Conservation (phyloP, 2,329 filamentous ascomycete species). For the Scedosporium aurantiacum region DNA sequence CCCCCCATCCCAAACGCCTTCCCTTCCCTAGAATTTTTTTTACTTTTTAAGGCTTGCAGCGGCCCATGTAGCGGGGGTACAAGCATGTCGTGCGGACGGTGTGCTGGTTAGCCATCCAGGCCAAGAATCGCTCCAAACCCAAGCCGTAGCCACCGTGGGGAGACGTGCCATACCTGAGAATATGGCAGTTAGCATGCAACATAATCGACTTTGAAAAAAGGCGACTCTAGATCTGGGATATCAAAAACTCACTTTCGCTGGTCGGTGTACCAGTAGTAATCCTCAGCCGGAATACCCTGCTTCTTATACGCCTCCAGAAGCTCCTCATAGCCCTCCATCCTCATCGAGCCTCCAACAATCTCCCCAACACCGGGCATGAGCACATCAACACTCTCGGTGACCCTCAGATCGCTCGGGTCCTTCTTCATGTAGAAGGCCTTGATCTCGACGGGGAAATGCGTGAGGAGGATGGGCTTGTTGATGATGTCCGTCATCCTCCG, state of each 20-base stretch:
- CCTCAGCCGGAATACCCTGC: slow-evolving; percentile 71
- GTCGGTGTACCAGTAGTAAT: slow-evolving; percentile 98
- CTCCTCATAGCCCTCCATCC: slow-evolving; percentile 85
- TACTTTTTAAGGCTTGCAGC: slow-evolving; percentile 59
- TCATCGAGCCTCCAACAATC: slow-evolving; percentile 94
- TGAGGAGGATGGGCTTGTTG: slow-evolving; percentile 89
- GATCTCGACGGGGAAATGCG: slow-evolving; percentile 93
- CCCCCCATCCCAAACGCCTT: not conserved
- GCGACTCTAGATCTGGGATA: slow-evolving; percentile 2
- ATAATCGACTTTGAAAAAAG: too few species aligned
- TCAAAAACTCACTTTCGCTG: slow-evolving; percentile 67
- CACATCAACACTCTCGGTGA: slow-evolving; percentile 85
- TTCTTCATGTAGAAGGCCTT: slow-evolving; percentile 99
- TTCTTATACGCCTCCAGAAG: slow-evolving; percentile 78
- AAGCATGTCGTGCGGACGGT: slow-evolving; percentile 57
- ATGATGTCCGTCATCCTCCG: slow-evolving; percentile 95
- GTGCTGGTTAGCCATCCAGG: slow-evolving; percentile 53
- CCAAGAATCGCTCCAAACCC: slow-evolving; percentile 68
- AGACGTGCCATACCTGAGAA: slow-evolving; percentile 68
- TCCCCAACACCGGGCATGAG: slow-evolving; percentile 90
- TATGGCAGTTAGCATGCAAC: slow-evolving; percentile 10
- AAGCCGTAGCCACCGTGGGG: slow-evolving; percentile 91
- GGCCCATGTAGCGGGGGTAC: slow-evolving; percentile 71
- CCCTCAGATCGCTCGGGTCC: slow-evolving; percentile 63
- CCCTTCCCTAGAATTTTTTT: not conserved